Percentiles rank a stretch among this genome's conserved stretches.
Conservation (phyloP, 2,329 filamentous ascomycete genomes). For the Cordyceps militaris region DNA sequence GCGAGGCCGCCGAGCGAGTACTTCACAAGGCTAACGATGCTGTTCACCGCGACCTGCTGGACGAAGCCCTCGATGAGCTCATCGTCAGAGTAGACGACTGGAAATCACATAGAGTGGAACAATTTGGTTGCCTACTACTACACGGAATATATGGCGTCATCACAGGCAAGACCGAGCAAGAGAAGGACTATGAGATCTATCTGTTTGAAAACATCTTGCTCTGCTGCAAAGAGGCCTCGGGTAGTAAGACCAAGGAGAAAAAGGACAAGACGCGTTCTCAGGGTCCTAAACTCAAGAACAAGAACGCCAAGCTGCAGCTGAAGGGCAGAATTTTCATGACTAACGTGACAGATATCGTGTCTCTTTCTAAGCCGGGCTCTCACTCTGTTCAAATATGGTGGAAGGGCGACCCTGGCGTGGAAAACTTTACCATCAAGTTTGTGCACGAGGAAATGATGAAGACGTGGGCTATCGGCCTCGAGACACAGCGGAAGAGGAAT, state of each 20-base stretch:
- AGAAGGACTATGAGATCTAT: constrained; percentile 98
- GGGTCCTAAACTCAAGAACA: constrained; percentile 51
- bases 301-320: constrained; percentile 78
- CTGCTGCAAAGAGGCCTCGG: constrained; percentile 91
- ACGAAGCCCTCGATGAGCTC: constrained; percentile 77
- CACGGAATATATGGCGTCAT: constrained; percentile 89
- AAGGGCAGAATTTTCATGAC: constrained; percentile 99
- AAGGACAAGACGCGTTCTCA: constrained; percentile 55
- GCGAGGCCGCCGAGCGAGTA: constrained; percentile 74
- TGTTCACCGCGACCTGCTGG: constrained; percentile 78
- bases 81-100: constrained; percentile 85
- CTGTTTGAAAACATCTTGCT: constrained; percentile 92
- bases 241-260: constrained; percentile 76
- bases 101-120: constrained; percentile 85
- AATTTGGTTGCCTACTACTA: constrained; percentile 83
- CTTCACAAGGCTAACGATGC: constrained; percentile 83
- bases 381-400: constrained; percentile 98
- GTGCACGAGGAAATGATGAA: constrained; percentile 86
- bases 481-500: constrained; percentile 64
- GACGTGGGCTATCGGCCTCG: constrained; percentile 80
- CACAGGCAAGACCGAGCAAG: constrained; percentile 81
- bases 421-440: constrained; percentile 95
- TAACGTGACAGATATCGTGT: constrained; percentile 93
- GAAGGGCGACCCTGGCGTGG: constrained; percentile 92
- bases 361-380: constrained; percentile 77